Evolutionary conservation across 768 basidiomycete genomes (phyloP).

Genomic region (Tylopilus sp.): DNA sequence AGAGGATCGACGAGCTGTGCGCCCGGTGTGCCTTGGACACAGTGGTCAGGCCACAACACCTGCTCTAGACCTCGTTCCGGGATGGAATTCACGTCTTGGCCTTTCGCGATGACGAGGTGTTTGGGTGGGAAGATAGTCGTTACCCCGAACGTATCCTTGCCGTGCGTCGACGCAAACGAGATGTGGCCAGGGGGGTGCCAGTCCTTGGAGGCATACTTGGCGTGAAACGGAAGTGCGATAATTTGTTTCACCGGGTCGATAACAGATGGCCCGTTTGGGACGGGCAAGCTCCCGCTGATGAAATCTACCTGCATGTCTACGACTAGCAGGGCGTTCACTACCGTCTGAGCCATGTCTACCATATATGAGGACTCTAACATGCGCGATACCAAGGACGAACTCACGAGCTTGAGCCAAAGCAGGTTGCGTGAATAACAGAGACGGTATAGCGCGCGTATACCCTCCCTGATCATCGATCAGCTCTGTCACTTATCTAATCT

Average conservation of each 20-base stretch:
- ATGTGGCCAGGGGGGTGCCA: conserved; percentile 62
- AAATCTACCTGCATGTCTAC: conserved; percentile 88
- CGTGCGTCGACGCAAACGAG: conserved; percentile 63
- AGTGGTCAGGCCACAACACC: conserved; percentile 81
- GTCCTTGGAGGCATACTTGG: conserved; percentile 54
- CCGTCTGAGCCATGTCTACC: conserved; percentile 15
- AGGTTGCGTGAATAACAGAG: too few species aligned
- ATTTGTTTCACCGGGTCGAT: conserved; percentile 49
- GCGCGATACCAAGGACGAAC: too few species aligned
- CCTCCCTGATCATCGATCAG: too few species aligned
- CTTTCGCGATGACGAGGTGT: conserved; percentile 30
- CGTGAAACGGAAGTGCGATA: conserved; percentile 51
- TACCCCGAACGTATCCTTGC: conserved; percentile 37
- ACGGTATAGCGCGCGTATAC: too few species aligned
- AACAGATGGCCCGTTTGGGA: conserved; percentile 56
- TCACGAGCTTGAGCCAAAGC: too few species aligned
- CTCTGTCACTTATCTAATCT: too few species aligned
- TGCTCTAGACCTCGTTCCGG: conserved; percentile 38
- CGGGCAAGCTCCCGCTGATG: conserved; percentile 69
- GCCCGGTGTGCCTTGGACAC: conserved; percentile 58
- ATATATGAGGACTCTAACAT: too few species aligned
- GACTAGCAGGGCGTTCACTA: conserved; percentile 53
- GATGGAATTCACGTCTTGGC: conserved; percentile 18
- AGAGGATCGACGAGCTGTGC: conserved; percentile 58
- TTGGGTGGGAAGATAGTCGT: conserved; percentile 35